Evolutionary conservation across 192 early-diverging fungal genomes (phyloP), one percentile per base, ranked within the genome.

Genomic region (Chytriomyces sp.): DNA sequence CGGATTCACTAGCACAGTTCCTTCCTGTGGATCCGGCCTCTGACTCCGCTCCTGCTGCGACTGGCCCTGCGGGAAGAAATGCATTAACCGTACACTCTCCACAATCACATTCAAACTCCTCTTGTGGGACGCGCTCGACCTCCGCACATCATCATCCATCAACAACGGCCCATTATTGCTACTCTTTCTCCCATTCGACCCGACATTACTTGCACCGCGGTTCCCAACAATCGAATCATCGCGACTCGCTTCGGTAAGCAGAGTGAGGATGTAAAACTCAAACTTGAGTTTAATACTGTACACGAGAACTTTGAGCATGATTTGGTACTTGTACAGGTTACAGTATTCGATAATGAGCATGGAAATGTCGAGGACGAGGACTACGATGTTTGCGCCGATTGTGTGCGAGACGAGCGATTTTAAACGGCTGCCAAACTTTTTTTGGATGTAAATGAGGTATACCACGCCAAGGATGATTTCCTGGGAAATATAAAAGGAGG

Each of bases 261-360:
- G 49, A 23, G 81, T 75, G 7, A 81, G 45, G 8, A 81, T 73
- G 46, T 67, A 67, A 72, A 81, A 81, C 57, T 81, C 80, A 28
- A 72, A 53, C 43, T 81, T 81, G 43, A 81, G 28, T 77, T 81
- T 81, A 72, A 81, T 79, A 2, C 28, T 47, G 63, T 81, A 81
- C 57, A 81, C 43, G 7, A 69, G 28, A 1, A 48, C 79, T 76
- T 81, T 81, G 35, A 81, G 48, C 61, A 75, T 79, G 79, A 81
- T 81, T 50, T 81, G 80, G 79, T 81, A 81, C 23, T 77, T 63
- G 57, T 81, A 81, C 1, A 81, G 64, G 16, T 66, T 53, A 5
- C 43, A 18, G 63, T 81, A 81, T 81, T 81, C 80, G 43, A 76
- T 26, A 8, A 57, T 26, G 11, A 81, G 45, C 67, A 67, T 72